Conservation (phyloP, 768 basidiomycete genomes). For the Galerina marginata region DNA sequence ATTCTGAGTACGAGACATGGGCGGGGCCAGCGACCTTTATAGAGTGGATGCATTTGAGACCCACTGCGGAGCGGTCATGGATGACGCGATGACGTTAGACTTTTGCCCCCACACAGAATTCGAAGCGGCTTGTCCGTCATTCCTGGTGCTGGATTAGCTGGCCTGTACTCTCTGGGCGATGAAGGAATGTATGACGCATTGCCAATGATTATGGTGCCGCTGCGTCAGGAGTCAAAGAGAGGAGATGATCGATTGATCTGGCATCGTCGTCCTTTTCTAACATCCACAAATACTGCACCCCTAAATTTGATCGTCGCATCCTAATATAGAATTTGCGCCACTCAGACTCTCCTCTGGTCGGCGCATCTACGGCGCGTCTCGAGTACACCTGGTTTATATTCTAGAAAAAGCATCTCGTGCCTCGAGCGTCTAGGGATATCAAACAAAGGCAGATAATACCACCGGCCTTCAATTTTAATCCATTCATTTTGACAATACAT, state of each 20-base stretch:
- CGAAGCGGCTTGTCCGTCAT: neutral
- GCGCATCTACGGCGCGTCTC: too few species aligned
- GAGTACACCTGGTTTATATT: too few species aligned
- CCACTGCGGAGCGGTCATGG: conserved; percentile 7
- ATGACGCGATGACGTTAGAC: conserved; percentile 7
- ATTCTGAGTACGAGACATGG: neutral
- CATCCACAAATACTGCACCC: neutral
- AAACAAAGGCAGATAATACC: too few species aligned
- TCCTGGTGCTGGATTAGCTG: neutral
- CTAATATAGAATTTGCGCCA: too few species aligned
- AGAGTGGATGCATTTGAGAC: neutral
- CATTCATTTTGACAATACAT: too few species aligned
- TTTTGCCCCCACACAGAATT: neutral
- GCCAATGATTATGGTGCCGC: neutral
- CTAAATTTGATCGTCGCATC: too few species aligned
- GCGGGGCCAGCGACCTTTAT: neutral
- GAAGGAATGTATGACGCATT: neutral
- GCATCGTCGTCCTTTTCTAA: neutral
- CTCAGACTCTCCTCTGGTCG: too few species aligned
- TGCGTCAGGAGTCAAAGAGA: neutral
- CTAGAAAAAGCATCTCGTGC: too few species aligned
- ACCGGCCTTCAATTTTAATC: too few species aligned
- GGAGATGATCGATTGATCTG: neutral
- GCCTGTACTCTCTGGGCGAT: neutral
- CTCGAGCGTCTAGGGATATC: too few species aligned